A percentile compares a stretch with the other conserved stretches of the same genome.
Conservation (phyloP, 306 rosid species). For the Cajanus cajan region DNA sequence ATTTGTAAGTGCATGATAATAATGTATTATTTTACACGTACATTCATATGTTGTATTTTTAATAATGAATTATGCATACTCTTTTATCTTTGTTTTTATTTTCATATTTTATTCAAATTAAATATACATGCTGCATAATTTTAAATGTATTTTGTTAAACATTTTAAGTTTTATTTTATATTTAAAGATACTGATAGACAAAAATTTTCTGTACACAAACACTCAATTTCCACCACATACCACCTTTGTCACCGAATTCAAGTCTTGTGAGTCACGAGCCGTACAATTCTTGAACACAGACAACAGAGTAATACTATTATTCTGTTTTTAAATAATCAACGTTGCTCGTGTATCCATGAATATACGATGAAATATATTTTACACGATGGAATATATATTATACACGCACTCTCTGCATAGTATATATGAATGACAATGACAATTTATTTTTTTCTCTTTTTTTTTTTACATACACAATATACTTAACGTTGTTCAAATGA, state of each 20-base stretch:
- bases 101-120: neutral
- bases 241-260: neutral
- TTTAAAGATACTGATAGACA: neutral
- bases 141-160: neutral
- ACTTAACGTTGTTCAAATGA: too few species aligned
- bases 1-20: neutral
- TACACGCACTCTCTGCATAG: neutral
- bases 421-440: neutral
- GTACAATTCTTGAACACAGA: neutral
- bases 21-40: neutral
- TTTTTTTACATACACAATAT: too few species aligned
- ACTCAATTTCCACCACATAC: neutral
- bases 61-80: neutral
- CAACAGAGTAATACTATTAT: neutral
- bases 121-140: neutral
- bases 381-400: too few species aligned
- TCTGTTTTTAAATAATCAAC: neutral
- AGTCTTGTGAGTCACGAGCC: neutral
- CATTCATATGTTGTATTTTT: neutral
- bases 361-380: neutral
- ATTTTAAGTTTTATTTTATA: neutral
- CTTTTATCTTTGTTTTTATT: neutral
- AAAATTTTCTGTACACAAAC: neutral
- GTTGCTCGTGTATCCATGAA: neutral
- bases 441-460: too few species aligned